Base-by-base conservation (phyloP, 2,329 filamentous ascomycete genomes). In the Blumeriella jaapii region DNA sequence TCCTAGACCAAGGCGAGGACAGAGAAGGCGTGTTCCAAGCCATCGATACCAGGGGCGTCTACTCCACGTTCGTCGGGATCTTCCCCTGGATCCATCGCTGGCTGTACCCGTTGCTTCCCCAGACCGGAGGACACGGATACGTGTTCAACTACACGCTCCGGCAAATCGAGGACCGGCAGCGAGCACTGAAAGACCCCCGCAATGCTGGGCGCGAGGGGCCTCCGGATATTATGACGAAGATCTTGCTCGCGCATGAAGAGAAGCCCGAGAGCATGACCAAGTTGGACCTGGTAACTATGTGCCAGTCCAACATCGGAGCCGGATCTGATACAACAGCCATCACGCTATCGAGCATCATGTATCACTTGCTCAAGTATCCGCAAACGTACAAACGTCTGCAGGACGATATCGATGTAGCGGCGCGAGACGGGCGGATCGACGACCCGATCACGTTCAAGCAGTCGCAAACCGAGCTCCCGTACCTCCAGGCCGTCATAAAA, bases 401-500 rank as follows among this genome's bases (percentile, higher is more conserved):
- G 6, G 25, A 40, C 0, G 61, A 64, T 37, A 50, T 63, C 5
- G 54, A 56, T 11, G 16, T n/a, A 3, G 45, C 42, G 1, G 38
- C 36, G 5, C 31, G 15, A 11, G 38, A 45, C n/a, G 23, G 40
- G 44, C 4, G 20, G 14, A 23, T 51, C 8, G 48, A 56, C 12
- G 44, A 51, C n/a, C 49, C 49, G 0, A 39, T 62, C 1, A 56
- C 52, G 0, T 65, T 57, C 47, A 61, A 54, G 18, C 59, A 61
- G 42, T 58, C 43, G 3, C 60, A 57, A 24, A 55, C 16, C 11
- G 23, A 54, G 11, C 51, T 64, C 36, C 59, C 58, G 0, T 70
- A 68, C 39, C 55, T 72, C 2, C 57, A 65, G 36, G 64, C 68
- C 3, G 62, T 68, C 2, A 58, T 74, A 13, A 64, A 62, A 13